Base-by-base conservation (phyloP, 2,329 filamentous ascomycete genomes). In the Beauveria sp. region DNA sequence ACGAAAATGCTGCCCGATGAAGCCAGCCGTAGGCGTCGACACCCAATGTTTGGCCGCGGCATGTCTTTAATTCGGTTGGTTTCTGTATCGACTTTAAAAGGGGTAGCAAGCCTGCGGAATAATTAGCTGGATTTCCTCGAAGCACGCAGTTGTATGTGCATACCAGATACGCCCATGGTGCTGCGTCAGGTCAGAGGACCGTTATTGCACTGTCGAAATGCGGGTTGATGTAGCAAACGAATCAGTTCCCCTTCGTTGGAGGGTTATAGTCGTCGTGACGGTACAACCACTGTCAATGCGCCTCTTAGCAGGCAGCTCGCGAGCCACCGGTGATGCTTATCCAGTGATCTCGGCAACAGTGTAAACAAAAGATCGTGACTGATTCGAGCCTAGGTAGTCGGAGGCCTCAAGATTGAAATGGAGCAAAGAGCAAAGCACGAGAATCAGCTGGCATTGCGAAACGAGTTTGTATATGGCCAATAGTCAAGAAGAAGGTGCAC, bases 1-100 rank as follows among this genome's bases (percentile, higher is more conserved):
- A 97, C 55, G 90, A 84, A 66, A 96, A 87, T 52, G 92, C 92
- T 59, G 92, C 96, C 67, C 94, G 88, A 75, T 99, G 94, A 60
- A 99, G 86, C 94, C 96, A 99, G 72, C 93, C 94, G 80, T 99
- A 99, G 61, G 90, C 93, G 74, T 99, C 94, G 41, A 99, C 87
- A n/a, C 90, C 96, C 52, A 99, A 83, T 1, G 89, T 96, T 75
- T 96, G 87, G 56, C 93, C 94, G 14, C 84, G 78, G 73, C 90
- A 97, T 70, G 92, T 92, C 72, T 92, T 96, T 63, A 99, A 80
- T 67, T 91, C 89, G 55, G 85, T 89, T 70, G 90, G 89, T 70
- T 90, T 92, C 63, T 99, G 94, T 59, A 99, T 97, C 51, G 94
- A 97, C 76, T 97, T 97, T 63, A 99, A 85, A 63, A 97, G 81